phyloP scores from a whole-genome alignment of 1,139 yeast species.

The Debaryomyces coudertii region DNA sequence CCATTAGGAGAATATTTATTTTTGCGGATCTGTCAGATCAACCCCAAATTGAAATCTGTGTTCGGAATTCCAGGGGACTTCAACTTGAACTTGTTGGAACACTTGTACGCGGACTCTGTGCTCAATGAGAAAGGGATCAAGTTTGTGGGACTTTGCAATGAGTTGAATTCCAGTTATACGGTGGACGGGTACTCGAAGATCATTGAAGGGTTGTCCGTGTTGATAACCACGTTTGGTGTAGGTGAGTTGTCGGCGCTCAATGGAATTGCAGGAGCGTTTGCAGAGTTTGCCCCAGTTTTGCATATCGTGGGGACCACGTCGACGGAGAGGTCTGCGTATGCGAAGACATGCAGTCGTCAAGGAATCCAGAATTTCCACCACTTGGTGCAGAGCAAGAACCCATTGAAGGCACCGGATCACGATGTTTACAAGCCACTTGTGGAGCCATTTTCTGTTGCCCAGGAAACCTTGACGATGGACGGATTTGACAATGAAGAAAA shows the following conservation, averaged over 20 bases:
- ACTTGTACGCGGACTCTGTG: conserved; percentile 33
- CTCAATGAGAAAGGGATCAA: conserved; percentile 24
- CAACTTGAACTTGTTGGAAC: conserved; percentile 41
- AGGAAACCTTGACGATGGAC: conserved; percentile 56
- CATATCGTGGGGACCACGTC: conserved; percentile 82
- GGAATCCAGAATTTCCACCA: conserved; percentile 59
- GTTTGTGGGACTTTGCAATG: conserved; percentile 40
- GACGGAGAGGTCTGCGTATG: conserved; percentile 28
- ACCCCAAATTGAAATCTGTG: conserved; percentile 37
- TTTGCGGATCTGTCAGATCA: conserved; percentile 38
- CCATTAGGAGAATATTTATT: conserved; percentile 46
- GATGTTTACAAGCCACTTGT: conserved; percentile 65
- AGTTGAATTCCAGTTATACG: conserved; percentile 61
- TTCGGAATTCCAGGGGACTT: conserved; percentile 51
- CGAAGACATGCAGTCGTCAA: conserved; percentile 20
- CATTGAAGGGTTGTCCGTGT: conserved; percentile 43
- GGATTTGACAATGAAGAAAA: conserved; percentile 51
- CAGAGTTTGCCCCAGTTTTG: conserved; percentile 76
- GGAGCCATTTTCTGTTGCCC: conserved; percentile 58
- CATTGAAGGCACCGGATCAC: conserved; percentile 58
- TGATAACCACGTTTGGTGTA: conserved; percentile 76
- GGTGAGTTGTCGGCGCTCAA: conserved; percentile 86
- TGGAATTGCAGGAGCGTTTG: conserved; percentile 81
- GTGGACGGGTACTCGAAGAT: conserved; percentile 78
- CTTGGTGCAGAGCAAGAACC: conserved; percentile 58